Evolutionary conservation across 2,329 filamentous ascomycete genomes (phyloP).

Genomic region (Paraconiothyrium brasiliense): DNA sequence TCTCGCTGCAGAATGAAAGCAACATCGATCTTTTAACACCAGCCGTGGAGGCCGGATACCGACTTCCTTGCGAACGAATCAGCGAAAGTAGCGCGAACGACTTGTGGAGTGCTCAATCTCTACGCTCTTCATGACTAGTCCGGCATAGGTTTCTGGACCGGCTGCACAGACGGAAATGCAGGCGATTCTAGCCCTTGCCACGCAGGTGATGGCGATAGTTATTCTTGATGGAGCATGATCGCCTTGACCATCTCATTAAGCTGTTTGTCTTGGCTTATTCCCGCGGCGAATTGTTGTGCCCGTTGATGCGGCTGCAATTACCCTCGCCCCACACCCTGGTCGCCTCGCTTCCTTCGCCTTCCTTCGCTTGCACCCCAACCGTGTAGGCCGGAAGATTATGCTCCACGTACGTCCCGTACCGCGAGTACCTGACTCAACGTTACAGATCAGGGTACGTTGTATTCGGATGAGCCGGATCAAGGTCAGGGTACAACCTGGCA

Average conservation of each 20-base stretch:
- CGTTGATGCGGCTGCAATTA: constrained; percentile 9
- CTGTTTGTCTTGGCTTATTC: neutral
- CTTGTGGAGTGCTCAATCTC: neutral
- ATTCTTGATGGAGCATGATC: neutral
- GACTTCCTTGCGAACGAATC: neutral
- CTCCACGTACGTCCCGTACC: neutral
- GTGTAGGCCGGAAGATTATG: neutral
- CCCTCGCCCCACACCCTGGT: constrained; percentile 12
- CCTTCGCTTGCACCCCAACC: neutral
- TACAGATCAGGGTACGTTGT: neutral
- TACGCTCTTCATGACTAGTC: neutral
- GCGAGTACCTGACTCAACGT: too few species aligned
- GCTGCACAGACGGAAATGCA: neutral
- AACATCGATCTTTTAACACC: constrained; percentile 9
- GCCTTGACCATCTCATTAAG: neutral
- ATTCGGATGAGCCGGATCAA: too few species aligned
- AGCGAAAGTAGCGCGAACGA: neutral
- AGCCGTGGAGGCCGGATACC: neutral
- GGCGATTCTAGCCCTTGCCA: neutral
- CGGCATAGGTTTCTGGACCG: constrained; percentile 10
- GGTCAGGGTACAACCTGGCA: too few species aligned
- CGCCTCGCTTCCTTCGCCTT: constrained; percentile 14
- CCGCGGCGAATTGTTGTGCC: neutral
- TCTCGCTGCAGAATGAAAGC: constrained; percentile 3
- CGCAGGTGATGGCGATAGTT: neutral